Conservation (phyloP, 2,329 filamentous ascomycete genomes). For the Diaporthe amygdali region DNA sequence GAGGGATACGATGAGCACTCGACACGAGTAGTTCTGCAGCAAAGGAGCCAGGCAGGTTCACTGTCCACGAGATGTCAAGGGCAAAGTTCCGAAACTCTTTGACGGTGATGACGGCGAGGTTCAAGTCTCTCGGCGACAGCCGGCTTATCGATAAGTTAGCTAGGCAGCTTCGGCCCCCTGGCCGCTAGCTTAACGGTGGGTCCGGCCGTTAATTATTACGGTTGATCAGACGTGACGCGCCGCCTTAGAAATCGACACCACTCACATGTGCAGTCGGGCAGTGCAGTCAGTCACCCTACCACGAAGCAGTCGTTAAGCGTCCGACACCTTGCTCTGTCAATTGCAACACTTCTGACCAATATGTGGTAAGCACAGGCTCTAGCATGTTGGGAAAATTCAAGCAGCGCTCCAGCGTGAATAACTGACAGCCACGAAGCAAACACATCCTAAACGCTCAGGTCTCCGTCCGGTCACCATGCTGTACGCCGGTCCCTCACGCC, state of each 20-base stretch:
- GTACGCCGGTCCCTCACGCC: conserved; percentile 55
- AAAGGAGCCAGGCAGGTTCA: not conserved
- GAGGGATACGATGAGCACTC: not conserved
- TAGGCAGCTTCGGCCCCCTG: not conserved
- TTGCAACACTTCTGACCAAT: conserved; percentile 5
- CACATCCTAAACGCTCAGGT: conserved; percentile 98
- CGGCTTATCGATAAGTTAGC: conserved; percentile 17
- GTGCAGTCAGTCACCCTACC: not conserved
- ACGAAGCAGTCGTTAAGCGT: not conserved
- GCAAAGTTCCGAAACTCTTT: not conserved
- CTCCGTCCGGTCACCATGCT: conserved; percentile 93
- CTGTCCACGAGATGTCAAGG: not conserved
- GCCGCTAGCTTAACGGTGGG: conserved; percentile 9
- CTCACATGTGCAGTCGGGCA: not conserved
- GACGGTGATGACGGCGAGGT: not conserved
- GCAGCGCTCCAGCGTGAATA: not conserved
- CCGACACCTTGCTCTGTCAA: not conserved
- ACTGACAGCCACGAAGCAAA: conserved; percentile 66
- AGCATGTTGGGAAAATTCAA: not conserved
- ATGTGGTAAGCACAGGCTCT: conserved; percentile 23
- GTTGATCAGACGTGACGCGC: conserved; percentile 21
- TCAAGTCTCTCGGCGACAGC: not conserved
- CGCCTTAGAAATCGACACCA: conserved; percentile 17
- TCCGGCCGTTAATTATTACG: conserved; percentile 12
- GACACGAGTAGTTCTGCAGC: not conserved